Base-by-base conservation (phyloP, 139 green algal species). In the Chlamydomonas incerta region DNA sequence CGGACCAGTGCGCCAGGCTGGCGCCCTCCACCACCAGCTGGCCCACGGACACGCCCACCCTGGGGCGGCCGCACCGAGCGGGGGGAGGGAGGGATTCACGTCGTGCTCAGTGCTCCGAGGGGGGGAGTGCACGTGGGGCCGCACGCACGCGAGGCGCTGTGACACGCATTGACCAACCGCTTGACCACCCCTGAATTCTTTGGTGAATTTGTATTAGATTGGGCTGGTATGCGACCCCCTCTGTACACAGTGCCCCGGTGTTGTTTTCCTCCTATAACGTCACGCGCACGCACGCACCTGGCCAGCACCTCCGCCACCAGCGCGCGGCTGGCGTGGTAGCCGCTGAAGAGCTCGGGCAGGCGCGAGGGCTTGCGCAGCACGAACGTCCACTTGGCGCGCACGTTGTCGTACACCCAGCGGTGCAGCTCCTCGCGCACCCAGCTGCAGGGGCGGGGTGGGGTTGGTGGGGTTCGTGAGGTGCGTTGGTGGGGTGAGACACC, bases 351-450 rank as follows among this genome's bases (percentile, higher is more conserved):
- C 37, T 88, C 88, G 20, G 81, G 72, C 69, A 94, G 86, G 0
- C 82, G 72, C 0, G 37, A 41, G 23, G 91, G 91, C 20, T 88
- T 79, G 26, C 87, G 66, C 28, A 89, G 55, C 28, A 93, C 85
- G 14, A 31, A 41, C 1, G 63, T 52, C 92, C 92, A 95, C 81
- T 95, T 95, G 52, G 35, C 17, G 3, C 89, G 87, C 35, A 95
- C 67, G 80, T 95, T 95, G 75, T 88, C 70, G 81, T 88, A 95
- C 57, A 95, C 88, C 92, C 92, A 95, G 41, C 87, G 80, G 72
- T 95, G 92, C 21, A 95, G 65, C 89, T 95, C 92, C 70, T 90
- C 84, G 8, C 83, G 85, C 20, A 95, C 88, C 90, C 92, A 95
- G 34, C 89, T 92, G 70, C 66, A 28, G 10, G 20, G 52, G 52